Percentiles rank a stretch among this genome's conserved stretches.
These are phyloP conservation scores for Eucalyptus viminalis DNA, from an alignment of 345 rosid species.

Conservation along the genomic window DNA sequence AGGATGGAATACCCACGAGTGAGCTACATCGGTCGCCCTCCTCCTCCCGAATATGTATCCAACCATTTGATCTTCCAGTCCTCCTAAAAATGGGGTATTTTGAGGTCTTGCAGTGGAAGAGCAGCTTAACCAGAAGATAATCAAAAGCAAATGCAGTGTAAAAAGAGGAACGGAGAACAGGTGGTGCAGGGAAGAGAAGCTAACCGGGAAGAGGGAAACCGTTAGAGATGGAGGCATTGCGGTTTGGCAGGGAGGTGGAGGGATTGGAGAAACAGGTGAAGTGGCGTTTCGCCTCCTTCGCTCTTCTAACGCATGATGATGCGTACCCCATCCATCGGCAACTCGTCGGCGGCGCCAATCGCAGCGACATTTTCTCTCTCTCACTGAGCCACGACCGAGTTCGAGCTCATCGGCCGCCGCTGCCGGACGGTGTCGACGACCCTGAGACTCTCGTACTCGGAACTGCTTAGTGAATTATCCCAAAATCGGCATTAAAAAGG, in stretches of 20 bases:
- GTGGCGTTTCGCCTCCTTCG: not conserved
- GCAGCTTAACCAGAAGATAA: not conserved
- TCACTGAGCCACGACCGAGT: not conserved
- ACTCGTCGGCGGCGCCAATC: not conserved
- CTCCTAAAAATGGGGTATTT: constrained; percentile 24
- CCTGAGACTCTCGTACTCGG: not conserved
- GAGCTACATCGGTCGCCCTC: constrained; percentile 95
- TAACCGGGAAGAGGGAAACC: not conserved
- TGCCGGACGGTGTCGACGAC: not conserved
- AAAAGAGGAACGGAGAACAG: not conserved
- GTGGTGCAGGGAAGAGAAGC: not conserved
- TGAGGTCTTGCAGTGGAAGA: not conserved
- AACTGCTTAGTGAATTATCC: not conserved
- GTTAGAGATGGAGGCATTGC: not conserved
- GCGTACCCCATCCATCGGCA: not conserved
- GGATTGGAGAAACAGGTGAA: not conserved
- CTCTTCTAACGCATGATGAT: not conserved
- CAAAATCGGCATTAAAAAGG: not conserved
- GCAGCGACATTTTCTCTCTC: not conserved
- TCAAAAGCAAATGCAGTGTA: not conserved
- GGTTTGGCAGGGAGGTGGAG: not conserved
- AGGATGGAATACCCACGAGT: constrained; percentile 41
- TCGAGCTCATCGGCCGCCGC: not conserved
- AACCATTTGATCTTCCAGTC: constrained; percentile 50
- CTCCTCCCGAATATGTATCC: constrained; percentile 70